Base-by-base conservation (phyloP, 768 basidiomycete genomes). In the Agaricus bisporus region DNA sequence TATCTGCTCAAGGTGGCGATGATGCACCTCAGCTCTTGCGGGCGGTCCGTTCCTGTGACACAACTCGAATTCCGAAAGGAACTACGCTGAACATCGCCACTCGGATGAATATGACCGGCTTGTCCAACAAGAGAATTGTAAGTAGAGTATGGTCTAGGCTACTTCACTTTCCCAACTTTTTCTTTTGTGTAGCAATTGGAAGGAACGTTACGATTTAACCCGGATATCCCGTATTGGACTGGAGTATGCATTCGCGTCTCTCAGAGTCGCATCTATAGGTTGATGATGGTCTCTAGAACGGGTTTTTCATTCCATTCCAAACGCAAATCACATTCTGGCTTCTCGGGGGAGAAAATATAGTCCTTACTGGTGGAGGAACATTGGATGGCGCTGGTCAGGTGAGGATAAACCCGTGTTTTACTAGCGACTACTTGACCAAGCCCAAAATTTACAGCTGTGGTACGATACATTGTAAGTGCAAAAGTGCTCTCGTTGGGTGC, bases 381-480 rank as follows among this genome's bases (percentile, higher is more conserved):
- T 70, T 87, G 15, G 82, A 85, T 61, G 85, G 83, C 15, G 73
- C 76, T 29, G 85, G 85, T 10, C 83, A 85, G 67, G 78, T 79
- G 56, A 49, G 74, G 48, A 9, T 38, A 18, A 22, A 42, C 26
- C 15, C 38, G 14, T 20, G 32, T 32, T 32, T 32, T 6, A 26
- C 4, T 38, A 3, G 14, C 29, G 7, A 11, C 47, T 29, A 22
- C 22, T 46, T 42, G 17, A 36, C 11, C 22, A 26, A 10, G 42
- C 51, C n/a, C 12, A 12, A 28, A 7, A 26, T 15, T 18, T 6
- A 4, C 39, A 80, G 78, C 66, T 72, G 4, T 82, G 81, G 81
- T 82, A 77, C 59, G 79, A 82, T 56, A 72, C 75, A 26, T 79
- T 80, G 71, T 73, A 8, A 60, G 63, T 55, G 22, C 8, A 15